A percentile compares a stretch with the other conserved stretches of the same genome.
These are phyloP conservation scores for Wickerhamomyces kurtzmanii DNA, from an alignment of 805 yeast genomes.

Conservation along the genomic window DNA sequence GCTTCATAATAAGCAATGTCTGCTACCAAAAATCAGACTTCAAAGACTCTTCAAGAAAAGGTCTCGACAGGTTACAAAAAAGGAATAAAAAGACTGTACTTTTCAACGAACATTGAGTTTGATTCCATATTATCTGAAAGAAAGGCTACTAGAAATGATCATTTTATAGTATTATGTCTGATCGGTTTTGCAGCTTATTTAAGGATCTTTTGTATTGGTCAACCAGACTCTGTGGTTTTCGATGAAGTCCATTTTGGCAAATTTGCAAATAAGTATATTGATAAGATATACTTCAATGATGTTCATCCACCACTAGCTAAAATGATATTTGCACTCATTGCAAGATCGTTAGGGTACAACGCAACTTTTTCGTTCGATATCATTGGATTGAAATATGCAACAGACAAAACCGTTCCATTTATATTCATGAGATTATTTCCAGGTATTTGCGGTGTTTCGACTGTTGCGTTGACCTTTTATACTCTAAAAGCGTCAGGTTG, in stretches of 20 bases:
- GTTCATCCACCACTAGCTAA: conserved; percentile 68
- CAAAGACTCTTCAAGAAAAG: no score
- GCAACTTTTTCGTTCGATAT: conserved; percentile 14
- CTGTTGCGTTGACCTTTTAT: conserved; percentile 41
- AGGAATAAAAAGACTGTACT: conserved; percentile 22
- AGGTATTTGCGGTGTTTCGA: conserved; percentile 41
- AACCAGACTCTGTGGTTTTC: conserved; percentile 32
- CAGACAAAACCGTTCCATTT: conserved; percentile 31
- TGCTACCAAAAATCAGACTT: no score
- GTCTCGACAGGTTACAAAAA: conserved; percentile 21
- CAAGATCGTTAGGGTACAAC: conserved; percentile 41
- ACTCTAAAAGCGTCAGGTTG: conserved; percentile 49
- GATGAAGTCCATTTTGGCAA: conserved; percentile 36
- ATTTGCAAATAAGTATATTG: conserved; percentile 32
- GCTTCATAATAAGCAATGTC: no score
- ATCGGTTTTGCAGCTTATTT: conserved; percentile 10
- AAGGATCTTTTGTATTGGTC: conserved; percentile 22
- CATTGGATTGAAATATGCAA: not conserved
- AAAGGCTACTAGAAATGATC: conserved; percentile 12
- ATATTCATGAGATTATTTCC: conserved; percentile 48
- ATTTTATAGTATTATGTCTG: conserved; percentile 12
- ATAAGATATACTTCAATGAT: conserved; percentile 57
- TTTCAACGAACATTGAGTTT: conserved; percentile 17
- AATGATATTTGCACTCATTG: conserved; percentile 45
- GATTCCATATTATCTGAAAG: conserved; percentile 9